These are phyloP conservation scores for Xylariales sp. DNA, from an alignment of 2,329 filamentous ascomycete species.

Conservation along the genomic window DNA sequence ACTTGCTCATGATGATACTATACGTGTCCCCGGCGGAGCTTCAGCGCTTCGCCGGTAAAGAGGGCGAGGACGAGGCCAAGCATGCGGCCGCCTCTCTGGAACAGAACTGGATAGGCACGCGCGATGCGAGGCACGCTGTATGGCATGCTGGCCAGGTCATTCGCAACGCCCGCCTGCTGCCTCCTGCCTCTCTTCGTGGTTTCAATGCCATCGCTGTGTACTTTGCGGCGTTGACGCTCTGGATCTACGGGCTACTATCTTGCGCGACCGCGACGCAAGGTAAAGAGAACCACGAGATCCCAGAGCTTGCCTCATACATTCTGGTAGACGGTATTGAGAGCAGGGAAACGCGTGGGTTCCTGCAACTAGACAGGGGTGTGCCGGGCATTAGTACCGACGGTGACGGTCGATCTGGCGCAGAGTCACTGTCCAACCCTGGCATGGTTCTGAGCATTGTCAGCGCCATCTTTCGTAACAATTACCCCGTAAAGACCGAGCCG, in stretches of 20 bases:
- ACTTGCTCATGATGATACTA: constrained; percentile 22
- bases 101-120: constrained; percentile 16
- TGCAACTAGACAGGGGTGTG: constrained; percentile 17
- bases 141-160: constrained; percentile 24
- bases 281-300: constrained; percentile 4
- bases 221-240: constrained; percentile 21
- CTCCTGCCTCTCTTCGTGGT: constrained; percentile 17
- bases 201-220: constrained; percentile 24
- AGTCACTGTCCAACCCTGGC: constrained; percentile 17
- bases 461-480: constrained; percentile 19
- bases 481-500: constrained; percentile 19
- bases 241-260: constrained; percentile 19
- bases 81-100: constrained; percentile 15
- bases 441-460: constrained; percentile 16
- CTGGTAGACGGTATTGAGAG: constrained; percentile 20
- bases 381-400: constrained; percentile 12
- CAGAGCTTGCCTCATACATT: constrained; percentile 9
- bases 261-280: constrained; percentile 4
- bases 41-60: constrained; percentile 21
- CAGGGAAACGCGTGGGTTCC: constrained; percentile 17
- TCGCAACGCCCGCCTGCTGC: constrained; percentile 14
- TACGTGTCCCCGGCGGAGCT: constrained; percentile 22
- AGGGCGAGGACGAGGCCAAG: constrained; percentile 22
- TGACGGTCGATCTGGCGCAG: constrained; percentile 8
- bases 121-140: constrained; percentile 19